Percentiles rank a stretch among this genome's conserved stretches.
These are phyloP conservation scores for Ophiostoma sp. DNA, from an alignment of 2,329 filamentous ascomycete species.

Conservation along the genomic window DNA sequence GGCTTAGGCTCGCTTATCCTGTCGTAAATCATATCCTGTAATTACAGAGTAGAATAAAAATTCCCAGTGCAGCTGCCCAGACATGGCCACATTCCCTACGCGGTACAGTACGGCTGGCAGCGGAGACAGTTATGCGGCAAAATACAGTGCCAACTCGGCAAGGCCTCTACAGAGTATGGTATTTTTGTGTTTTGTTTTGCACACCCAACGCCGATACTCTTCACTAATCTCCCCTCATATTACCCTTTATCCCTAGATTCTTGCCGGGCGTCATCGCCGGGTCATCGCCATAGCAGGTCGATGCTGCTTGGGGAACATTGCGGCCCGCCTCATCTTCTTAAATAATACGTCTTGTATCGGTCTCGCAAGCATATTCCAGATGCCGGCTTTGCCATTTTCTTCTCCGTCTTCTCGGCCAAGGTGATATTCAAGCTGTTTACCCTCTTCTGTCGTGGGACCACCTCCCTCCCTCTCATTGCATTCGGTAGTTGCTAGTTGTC, in stretches of 20 bases:
- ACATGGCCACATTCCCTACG: background rate
- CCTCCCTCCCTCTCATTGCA: background rate
- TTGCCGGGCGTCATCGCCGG: background rate
- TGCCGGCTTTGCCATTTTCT: background rate
- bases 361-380: background rate
- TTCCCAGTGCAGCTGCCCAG: background rate
- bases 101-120: background rate
- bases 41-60: background rate
- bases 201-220: conserved; percentile 3
- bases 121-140: background rate
- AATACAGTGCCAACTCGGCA: background rate
- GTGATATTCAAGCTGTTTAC: background rate
- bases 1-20: background rate
- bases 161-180: background rate
- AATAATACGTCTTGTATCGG: no score
- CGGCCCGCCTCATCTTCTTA: no score
- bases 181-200: background rate
- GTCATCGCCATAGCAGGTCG: background rate
- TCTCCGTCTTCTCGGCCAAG: background rate
- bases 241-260: conserved; percentile 7
- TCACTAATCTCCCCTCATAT: background rate
- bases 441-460: background rate
- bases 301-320: background rate
- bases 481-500: background rate
- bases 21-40: background rate